Percentiles rank a stretch among this genome's conserved stretches.
Evolutionary conservation across 1,139 yeast species (phyloP).

Genomic region (Citeromyces hawaiiensis): DNA sequence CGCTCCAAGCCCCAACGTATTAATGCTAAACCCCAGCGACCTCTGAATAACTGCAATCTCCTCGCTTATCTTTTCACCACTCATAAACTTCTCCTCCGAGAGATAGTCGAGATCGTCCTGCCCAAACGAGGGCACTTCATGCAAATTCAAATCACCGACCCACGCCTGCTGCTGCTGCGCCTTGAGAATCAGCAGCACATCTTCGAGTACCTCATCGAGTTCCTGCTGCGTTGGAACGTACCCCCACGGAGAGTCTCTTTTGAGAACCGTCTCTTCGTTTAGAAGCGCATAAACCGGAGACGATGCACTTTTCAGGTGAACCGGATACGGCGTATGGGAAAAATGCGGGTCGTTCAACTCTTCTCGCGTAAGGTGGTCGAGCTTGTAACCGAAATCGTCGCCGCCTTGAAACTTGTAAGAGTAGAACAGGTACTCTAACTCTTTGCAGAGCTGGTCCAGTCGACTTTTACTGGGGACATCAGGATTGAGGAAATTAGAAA

Average conservation of each 20-base stretch:
- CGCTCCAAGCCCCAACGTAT: slow-evolving; percentile 1
- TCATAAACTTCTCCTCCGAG: slow-evolving; percentile 1
- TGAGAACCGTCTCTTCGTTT: not conserved
- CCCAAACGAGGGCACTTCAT: not conserved
- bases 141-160: not conserved
- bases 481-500: not conserved
- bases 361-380: not conserved
- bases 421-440: not conserved
- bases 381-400: not conserved
- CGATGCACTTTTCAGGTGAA: not conserved
- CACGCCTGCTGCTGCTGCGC: not conserved
- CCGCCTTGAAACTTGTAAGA: not conserved
- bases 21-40: not conserved
- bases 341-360: not conserved
- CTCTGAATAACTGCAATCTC: not conserved
- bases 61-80: not conserved
- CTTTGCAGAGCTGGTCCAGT: not conserved
- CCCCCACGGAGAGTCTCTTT: not conserved
- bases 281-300: not conserved
- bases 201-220: not conserved
- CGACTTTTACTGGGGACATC: not conserved
- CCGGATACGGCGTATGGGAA: not conserved
- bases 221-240: not conserved
- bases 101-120: not conserved
- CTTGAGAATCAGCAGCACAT: not conserved